A percentile compares a stretch with the other conserved stretches of the same genome.
Evolutionary conservation across 768 basidiomycete genomes (phyloP).

Genomic region (Termitomyces sp.): DNA sequence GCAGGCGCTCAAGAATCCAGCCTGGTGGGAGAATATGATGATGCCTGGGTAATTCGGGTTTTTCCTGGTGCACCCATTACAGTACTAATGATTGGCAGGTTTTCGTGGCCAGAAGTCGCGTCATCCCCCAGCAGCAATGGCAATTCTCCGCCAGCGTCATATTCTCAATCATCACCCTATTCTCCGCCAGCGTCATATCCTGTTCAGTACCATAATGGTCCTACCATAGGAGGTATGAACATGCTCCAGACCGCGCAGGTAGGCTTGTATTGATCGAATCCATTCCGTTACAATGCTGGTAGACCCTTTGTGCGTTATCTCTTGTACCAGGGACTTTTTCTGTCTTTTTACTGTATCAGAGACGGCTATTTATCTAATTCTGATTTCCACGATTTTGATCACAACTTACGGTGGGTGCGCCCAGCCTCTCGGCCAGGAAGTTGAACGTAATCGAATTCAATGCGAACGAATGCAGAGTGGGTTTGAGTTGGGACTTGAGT

Average conservation of each 20-base stretch:
- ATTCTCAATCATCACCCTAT: neutral
- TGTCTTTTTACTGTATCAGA: neutral
- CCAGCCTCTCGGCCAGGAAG: neutral
- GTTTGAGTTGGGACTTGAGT: too few species aligned
- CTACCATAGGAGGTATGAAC: slow-evolving; percentile 8
- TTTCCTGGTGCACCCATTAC: neutral
- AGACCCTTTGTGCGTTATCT: neutral
- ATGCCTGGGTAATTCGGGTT: slow-evolving; percentile 61
- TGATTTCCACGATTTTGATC: neutral
- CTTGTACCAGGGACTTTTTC: neutral
- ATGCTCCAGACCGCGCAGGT: slow-evolving; percentile 13
- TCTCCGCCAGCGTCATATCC: slow-evolving; percentile 10
- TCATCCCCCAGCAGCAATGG: slow-evolving; percentile 20
- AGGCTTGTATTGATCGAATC: slow-evolving; percentile 4
- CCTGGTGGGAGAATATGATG: slow-evolving; percentile 79
- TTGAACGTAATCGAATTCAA: neutral
- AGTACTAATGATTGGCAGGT: slow-evolving; percentile 10
- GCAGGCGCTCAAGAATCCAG: slow-evolving; percentile 65
- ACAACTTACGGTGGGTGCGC: neutral
- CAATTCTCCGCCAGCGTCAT: slow-evolving; percentile 12
- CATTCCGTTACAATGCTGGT: neutral
- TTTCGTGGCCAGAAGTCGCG: slow-evolving; percentile 25
- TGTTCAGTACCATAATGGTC: slow-evolving; percentile 6
- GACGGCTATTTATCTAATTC: neutral
- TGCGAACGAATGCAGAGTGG: too few species aligned